Evolutionary conservation across 2,329 filamentous ascomycete genomes (phyloP), one percentile per base, ranked within the genome.

Genomic region (Camillea tinctor): DNA sequence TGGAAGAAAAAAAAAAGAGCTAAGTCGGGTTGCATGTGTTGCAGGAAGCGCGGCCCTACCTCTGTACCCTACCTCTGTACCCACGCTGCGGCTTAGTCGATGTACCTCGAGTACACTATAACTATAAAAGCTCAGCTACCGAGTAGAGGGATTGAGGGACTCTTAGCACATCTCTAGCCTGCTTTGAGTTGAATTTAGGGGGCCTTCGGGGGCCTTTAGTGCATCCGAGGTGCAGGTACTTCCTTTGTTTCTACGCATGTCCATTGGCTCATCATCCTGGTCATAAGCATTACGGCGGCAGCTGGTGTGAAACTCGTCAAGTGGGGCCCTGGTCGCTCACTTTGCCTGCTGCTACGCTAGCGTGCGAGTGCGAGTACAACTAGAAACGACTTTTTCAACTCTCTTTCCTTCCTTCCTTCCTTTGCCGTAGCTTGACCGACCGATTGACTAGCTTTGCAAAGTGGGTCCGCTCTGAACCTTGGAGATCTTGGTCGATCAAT

Each of bases 261-360:
- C 50, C 30, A 64, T 66, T 61, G 60, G 62, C 54, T 56, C 21
- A 49, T 58, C 9, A 64, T 57, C 55, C 59, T 53, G 40, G 62
- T 55, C 63, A 53, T 56, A 44, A 61, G 60, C 62, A 61, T 56
- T 56, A 56, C 56, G 58, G 63, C 59, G 59, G 55, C 59, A 62
- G 51, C 52, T 61, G 62, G 57, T 53, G 60, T 62, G 54, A 66
- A 64, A 64, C 60, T 58, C 60, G 54, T 24, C 52, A 56, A 59
- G 54, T 57, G 52, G 21, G 26, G 22, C 51, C 51, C 4, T 26
- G 21, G 23, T 13, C 49, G 21, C 19, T 23, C 36, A 44, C 36
- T 44, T n/a, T 15, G 36, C 17, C 26, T 30, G 26, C 26, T 30
- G 24, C 24, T 26, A 26, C 24, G 24, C 24, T 26, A 26, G 24